A percentile compares a stretch with the other conserved stretches of the same genome.
phyloP scores from a whole-genome alignment of 164 flowering plant genomes.

The Piper betle region DNA sequence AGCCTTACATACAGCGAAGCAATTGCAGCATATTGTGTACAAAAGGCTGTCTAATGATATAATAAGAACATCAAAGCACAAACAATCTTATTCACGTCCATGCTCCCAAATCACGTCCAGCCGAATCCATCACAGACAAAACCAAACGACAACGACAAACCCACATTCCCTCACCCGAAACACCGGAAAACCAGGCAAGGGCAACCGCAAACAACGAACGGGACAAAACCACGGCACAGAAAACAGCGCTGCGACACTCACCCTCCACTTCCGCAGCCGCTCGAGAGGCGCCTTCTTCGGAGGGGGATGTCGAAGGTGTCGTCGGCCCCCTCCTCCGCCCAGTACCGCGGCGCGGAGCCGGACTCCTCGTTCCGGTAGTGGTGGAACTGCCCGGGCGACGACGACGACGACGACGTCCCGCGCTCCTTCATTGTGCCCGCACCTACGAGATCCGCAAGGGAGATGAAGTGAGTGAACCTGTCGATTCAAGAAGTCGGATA shows the following conservation, averaged over 20 bases:
- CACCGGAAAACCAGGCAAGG: too few relatives aligned
- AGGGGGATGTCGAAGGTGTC: slow-evolving; percentile 44
- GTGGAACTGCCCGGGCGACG: slow-evolving; percentile 24
- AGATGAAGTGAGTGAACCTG: slow-evolving; percentile 23
- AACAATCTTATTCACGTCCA: not conserved
- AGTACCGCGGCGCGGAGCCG: not conserved
- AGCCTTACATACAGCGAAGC: too few relatives aligned
- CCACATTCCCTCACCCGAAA: not conserved
- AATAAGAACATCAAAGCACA: not conserved
- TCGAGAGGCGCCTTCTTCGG: slow-evolving; percentile 67
- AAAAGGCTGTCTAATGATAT: not conserved
- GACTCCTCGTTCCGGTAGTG: slow-evolving; percentile 4
- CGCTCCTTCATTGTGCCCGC: slow-evolving; percentile 2
- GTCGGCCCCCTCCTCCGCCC: slow-evolving; percentile 26
- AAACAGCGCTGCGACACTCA: slow-evolving; percentile 10
- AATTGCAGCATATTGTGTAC: too few relatives aligned
- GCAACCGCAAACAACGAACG: not conserved
- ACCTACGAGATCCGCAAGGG: slow-evolving; percentile 44
- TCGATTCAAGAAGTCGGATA: too few relatives aligned
- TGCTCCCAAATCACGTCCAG: not conserved
- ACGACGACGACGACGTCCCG: slow-evolving; percentile 3
- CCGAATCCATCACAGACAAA: not conserved
- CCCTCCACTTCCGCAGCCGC: slow-evolving; percentile 83
- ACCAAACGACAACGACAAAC: not conserved
- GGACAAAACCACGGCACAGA: not conserved